These are phyloP conservation scores for Gaeumannomyces tritici DNA, from an alignment of 2,329 filamentous ascomycete genomes.

Conservation along the genomic window DNA sequence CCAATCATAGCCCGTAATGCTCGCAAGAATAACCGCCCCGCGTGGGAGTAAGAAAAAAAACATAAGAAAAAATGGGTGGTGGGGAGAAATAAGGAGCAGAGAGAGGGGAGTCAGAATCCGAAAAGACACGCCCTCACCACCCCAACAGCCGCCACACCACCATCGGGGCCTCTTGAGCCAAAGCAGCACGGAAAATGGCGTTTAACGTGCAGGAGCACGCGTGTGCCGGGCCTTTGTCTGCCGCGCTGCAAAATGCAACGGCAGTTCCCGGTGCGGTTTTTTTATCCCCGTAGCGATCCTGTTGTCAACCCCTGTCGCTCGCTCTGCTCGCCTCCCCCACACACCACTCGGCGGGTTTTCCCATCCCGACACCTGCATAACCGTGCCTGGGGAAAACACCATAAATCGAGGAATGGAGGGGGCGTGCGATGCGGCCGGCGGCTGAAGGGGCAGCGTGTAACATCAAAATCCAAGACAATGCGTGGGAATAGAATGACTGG, in stretches of 20 bases:
- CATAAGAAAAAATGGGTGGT: conserved; percentile 1
- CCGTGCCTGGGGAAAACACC: neutral
- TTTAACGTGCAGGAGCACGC: conserved; percentile 2
- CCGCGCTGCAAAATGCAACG: neutral
- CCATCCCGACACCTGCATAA: conserved; percentile 2
- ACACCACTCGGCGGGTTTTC: neutral
- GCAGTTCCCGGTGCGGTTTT: neutral
- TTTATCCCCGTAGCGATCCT: neutral
- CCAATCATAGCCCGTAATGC: conserved; percentile 46
- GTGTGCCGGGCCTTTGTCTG: neutral
- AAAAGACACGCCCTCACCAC: conserved; percentile 4
- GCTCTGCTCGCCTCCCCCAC: neutral
- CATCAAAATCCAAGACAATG: neutral
- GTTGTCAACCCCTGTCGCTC: neutral
- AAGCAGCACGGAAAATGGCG: neutral
- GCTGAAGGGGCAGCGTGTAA: neutral
- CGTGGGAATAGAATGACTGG: neutral
- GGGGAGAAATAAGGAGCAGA: conserved; percentile 20
- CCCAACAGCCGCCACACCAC: neutral
- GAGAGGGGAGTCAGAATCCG: conserved; percentile 14
- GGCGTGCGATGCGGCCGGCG: neutral
- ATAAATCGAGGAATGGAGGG: neutral
- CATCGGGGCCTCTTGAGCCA: neutral
- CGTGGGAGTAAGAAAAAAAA: conserved; percentile 1
- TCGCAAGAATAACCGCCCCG: conserved; percentile 32